Conservation (phyloP, 805 yeast genomes). For the Isabelozyma gotoi region DNA sequence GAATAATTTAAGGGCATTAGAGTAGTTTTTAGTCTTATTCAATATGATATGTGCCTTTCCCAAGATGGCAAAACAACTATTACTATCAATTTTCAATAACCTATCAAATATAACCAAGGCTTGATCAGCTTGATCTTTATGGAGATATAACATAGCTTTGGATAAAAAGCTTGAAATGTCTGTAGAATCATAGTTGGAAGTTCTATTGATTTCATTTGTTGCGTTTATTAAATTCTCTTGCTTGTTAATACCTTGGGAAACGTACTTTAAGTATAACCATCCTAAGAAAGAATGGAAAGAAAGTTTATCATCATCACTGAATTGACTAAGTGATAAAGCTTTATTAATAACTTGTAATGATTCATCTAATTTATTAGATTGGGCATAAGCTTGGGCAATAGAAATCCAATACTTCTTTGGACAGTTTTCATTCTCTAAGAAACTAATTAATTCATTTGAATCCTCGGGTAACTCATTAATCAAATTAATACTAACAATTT, state of each 20-base stretch:
- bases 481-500: constrained; percentile 82
- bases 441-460: constrained; percentile 74
- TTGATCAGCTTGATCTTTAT: constrained; percentile 62
- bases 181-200: constrained; percentile 10
- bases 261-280: constrained; percentile 65
- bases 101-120: constrained; percentile 70
- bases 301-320: constrained; percentile 42
- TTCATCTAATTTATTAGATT: constrained; percentile 55
- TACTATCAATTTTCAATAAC: constrained; percentile 51
- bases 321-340: constrained; percentile 49
- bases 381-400: constrained; percentile 78
- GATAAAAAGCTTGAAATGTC: constrained; percentile 54
- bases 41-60: constrained; percentile 83
- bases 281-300: constrained; percentile 62
- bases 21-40: constrained; percentile 64
- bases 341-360: constrained; percentile 62
- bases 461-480: constrained; percentile 86
- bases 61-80: constrained; percentile 72
- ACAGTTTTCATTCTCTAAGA: constrained; percentile 79
- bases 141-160: constrained; percentile 62
- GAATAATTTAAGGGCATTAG: constrained; percentile 73
- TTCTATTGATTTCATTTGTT: constrained; percentile 16
- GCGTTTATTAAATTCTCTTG: constrained; percentile 24
- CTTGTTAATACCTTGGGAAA: constrained; percentile 24
- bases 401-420: constrained; percentile 79